A percentile compares a stretch with the other conserved stretches of the same genome.
Conservation (phyloP, 2,329 filamentous ascomycete species). For the Akanthomyces dipterigenus region DNA sequence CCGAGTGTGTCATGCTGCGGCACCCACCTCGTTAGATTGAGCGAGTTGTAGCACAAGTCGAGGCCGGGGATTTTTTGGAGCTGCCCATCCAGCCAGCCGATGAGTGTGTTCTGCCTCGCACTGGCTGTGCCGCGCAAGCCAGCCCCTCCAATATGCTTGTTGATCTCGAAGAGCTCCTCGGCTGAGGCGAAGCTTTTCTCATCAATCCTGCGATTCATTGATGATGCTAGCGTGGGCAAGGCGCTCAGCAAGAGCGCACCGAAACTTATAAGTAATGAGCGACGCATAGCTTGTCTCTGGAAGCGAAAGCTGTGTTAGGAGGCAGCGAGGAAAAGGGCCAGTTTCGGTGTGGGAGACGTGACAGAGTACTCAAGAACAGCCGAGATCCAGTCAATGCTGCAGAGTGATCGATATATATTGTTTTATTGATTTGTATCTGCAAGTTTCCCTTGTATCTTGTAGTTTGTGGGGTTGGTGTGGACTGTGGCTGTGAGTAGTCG, state of each 20-base stretch:
- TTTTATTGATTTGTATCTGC: too few relatives aligned
- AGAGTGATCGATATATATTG: too few relatives aligned
- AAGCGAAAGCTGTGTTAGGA: too few relatives aligned
- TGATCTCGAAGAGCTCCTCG: neutral
- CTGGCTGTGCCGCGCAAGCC: neutral
- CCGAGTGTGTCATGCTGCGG: neutral
- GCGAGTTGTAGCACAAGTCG: neutral
- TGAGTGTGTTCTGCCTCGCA: neutral
- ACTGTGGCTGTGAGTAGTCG: neutral
- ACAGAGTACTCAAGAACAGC: too few relatives aligned
- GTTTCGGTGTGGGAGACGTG: too few relatives aligned
- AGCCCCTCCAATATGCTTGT: neutral
- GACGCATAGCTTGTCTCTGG: neutral
- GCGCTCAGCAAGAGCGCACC: neutral
- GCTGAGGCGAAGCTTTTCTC: neutral
- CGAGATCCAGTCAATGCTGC: too few relatives aligned
- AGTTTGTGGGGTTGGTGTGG: neutral
- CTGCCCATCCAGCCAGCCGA: neutral
- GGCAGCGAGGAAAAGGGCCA: too few relatives aligned
- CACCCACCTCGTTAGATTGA: neutral
- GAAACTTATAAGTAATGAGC: neutral
- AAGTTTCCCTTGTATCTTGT: neutral
- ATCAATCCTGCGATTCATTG: neutral
- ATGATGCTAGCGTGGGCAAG: neutral
- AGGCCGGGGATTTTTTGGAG: neutral